Evolutionary conservation across 306 rosid genomes (phyloP), one percentile per base, ranked within the genome.

Genomic region (peach (Prunus persica)): DNA sequence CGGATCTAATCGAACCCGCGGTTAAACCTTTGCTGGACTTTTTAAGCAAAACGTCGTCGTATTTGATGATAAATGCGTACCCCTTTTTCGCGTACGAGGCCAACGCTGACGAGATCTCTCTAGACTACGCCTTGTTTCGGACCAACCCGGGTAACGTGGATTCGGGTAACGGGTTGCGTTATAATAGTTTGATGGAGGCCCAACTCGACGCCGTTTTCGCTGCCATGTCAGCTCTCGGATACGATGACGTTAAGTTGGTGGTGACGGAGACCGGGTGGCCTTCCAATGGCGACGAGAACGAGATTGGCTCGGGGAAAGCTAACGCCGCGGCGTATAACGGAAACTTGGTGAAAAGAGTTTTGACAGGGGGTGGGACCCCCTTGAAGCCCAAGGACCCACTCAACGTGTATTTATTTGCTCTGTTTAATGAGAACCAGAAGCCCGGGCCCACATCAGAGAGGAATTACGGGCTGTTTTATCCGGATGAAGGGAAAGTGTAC

Each of bases 201-300:
- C 97, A 94, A 78, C 0, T 94, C 50, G 98, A 94, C 74, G 98
- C 98, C 19, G 96, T 94, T 65, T 83, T 32, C 10, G 90, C 98
- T 0, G 98, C 98, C 82, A 82, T 85, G 89, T 86, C 91, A 4
- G 91, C 89, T 0, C 25, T 94, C 0, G 82, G 90, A 49, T 85
- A 86, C 85, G 77, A 80, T 70, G 96, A 91, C 79, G 69, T 94
- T 0, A 80, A 75, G 60, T 1, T 94, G 1, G 79, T 84, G 0
- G 84, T 94, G 0, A 69, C 97, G 0, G 98, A 94, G 41, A 90
- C 97, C 0, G 98, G 98, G 0, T 94, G 98, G 98, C 98, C 98
- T 1, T 91, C 98, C 0, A 72, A 66, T 11, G 98, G 98, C 0
- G 98, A 91, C 45, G 77, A 75, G 2, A 80, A 88, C 3, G 98